Conservation (phyloP, 257 asterid species). For the Solanum habrochaites region DNA sequence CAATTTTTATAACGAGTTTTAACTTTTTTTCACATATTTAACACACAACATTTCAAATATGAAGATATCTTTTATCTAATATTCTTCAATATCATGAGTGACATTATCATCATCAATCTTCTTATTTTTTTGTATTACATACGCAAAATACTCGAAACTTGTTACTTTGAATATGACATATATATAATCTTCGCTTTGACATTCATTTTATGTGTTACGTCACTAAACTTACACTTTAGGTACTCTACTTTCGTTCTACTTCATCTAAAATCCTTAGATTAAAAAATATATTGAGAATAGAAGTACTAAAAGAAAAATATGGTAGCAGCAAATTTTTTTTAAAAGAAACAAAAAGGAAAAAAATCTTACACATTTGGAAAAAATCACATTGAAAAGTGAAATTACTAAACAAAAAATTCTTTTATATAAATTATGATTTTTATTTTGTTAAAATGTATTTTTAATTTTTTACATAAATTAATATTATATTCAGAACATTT, state of each 20-base stretch:
- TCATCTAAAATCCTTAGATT: not conserved
- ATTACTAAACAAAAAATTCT: not conserved
- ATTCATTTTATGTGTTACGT: not conserved
- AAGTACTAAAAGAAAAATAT: not conserved
- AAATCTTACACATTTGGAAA: not conserved
- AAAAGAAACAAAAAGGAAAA: not conserved
- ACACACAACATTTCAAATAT: fast-evolving
- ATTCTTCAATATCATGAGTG: not conserved
- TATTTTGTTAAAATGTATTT: not conserved
- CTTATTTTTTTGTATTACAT: fast-evolving
- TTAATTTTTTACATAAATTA: not conserved
- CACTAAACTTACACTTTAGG: not conserved
- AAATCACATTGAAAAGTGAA: not conserved
- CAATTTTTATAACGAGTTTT: not conserved
- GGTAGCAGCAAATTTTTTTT: not conserved
- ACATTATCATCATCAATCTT: not conserved
- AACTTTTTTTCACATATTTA: not conserved
- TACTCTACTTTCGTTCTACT: not conserved
- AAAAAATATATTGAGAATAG: not conserved
- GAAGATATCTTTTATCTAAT: fast-evolving
- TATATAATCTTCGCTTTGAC: not conserved
- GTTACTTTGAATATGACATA: not conserved
- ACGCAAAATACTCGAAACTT: not conserved
- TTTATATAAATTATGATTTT: not conserved
- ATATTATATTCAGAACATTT: not conserved